Conservation (phyloP, 345 rosid species). For the Populus pruinosa region DNA sequence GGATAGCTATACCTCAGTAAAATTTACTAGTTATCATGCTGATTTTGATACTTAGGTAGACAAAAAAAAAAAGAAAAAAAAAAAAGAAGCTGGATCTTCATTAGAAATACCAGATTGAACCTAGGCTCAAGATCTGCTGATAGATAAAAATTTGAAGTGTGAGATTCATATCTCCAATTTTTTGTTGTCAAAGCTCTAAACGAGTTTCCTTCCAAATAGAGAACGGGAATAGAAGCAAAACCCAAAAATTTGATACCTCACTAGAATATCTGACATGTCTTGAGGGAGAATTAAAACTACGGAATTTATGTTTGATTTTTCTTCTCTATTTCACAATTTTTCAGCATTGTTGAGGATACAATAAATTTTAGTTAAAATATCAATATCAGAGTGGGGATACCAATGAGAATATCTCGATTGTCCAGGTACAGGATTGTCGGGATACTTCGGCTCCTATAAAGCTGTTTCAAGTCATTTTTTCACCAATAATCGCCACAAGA, state of each 20-base stretch:
- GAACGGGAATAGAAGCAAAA: not conserved
- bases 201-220: not conserved
- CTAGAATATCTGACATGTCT: not conserved
- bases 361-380: not conserved
- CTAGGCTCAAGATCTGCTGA: not conserved
- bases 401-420: not conserved
- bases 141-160: not conserved
- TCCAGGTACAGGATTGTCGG: not conserved
- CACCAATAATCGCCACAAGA: constrained; percentile 88
- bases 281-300: not conserved
- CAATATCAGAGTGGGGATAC: not conserved
- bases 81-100: no score
- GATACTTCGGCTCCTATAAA: not conserved
- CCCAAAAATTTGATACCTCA: not conserved
- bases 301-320: not conserved
- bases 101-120: no score
- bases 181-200: not conserved
- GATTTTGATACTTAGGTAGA: no score
- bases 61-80: no score
- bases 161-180: not conserved
- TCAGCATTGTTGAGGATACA: not conserved
- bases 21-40: no score
- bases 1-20: no score
- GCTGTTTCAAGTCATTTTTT: constrained; percentile 3
- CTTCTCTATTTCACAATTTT: not conserved